Conservation (phyloP, 1,139 yeast genomes). For the Debaryomyces udenii region DNA sequence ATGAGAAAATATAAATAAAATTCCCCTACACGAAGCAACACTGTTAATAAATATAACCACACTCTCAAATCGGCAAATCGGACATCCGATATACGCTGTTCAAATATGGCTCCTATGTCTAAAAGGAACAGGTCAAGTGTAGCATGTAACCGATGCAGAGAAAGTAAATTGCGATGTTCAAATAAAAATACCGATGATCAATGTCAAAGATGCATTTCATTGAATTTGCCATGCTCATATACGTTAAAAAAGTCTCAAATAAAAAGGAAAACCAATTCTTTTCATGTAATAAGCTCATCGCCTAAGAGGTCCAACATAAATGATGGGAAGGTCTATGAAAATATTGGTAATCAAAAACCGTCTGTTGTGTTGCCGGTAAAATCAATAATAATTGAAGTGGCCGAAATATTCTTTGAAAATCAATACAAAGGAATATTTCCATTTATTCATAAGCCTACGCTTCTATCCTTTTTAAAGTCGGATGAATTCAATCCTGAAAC, state of each 20-base stretch:
- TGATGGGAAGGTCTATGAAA: no score
- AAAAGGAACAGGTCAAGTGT: slow-evolving; percentile 22
- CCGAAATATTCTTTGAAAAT: slow-evolving; percentile 34
- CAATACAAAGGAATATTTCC: slow-evolving; percentile 41
- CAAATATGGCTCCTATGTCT: slow-evolving; percentile 12
- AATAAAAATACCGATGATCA: slow-evolving; percentile 17
- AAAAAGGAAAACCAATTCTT: no score
- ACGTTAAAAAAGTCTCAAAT: slow-evolving; percentile 27
- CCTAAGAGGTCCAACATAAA: not conserved
- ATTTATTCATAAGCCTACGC: slow-evolving; percentile 34
- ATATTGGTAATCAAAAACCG: no score
- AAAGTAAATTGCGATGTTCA: slow-evolving; percentile 26
- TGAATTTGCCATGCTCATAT: slow-evolving; percentile 25
- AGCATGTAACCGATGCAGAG: slow-evolving; percentile 29
- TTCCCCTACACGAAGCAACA: no score
- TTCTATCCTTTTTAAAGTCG: slow-evolving; percentile 28
- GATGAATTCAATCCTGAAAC: slow-evolving; percentile 31
- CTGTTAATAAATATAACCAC: no score
- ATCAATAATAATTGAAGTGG: slow-evolving; percentile 26
- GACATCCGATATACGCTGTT: not conserved
- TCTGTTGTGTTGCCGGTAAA: slow-evolving; percentile 29
- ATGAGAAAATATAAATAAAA: no score
- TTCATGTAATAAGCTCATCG: slow-evolving; percentile 9
- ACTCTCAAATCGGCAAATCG: no score
- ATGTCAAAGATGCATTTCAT: slow-evolving; percentile 26